These are phyloP conservation scores for Oryza brachyantha DNA, from an alignment of 176 grass and related monocot species.

Conservation along the genomic window DNA sequence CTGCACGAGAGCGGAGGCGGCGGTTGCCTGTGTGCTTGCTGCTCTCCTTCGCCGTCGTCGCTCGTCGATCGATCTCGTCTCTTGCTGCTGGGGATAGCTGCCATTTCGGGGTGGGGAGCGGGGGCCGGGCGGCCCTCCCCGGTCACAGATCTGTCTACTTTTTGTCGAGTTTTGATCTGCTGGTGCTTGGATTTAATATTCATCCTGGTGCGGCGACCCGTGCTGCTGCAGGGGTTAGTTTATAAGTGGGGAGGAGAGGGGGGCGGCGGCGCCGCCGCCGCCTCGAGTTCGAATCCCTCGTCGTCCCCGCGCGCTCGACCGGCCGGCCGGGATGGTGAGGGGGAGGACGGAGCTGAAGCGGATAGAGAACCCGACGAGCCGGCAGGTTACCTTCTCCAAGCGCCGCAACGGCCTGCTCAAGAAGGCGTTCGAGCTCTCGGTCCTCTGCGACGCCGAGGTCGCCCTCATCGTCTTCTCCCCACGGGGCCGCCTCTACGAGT, in stretches of 20 bases:
- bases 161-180: neutral
- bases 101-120: slow-evolving; percentile 51
- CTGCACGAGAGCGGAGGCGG: neutral
- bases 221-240: neutral
- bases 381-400: slow-evolving; percentile 97
- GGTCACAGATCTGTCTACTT: slow-evolving; percentile 40
- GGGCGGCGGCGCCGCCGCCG: neutral
- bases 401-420: slow-evolving; percentile 83
- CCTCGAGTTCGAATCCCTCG: too few relatives aligned
- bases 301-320: neutral
- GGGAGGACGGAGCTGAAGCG: slow-evolving; percentile 59
- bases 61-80: neutral
- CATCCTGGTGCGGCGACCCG: neutral
- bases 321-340: slow-evolving; percentile 35
- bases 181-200: neutral
- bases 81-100: neutral
- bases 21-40: too few relatives aligned
- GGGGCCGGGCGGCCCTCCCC: too few relatives aligned
- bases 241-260: neutral
- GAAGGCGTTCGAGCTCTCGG: slow-evolving; percentile 95
- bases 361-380: slow-evolving; percentile 65
- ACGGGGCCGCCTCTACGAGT: slow-evolving; percentile 85
- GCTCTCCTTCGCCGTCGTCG: too few relatives aligned
- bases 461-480: slow-evolving; percentile 87
- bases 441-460: slow-evolving; percentile 94